These are phyloP conservation scores for Nymphaea thermarum DNA, from an alignment of 164 flowering plant species.

Conservation along the genomic window DNA sequence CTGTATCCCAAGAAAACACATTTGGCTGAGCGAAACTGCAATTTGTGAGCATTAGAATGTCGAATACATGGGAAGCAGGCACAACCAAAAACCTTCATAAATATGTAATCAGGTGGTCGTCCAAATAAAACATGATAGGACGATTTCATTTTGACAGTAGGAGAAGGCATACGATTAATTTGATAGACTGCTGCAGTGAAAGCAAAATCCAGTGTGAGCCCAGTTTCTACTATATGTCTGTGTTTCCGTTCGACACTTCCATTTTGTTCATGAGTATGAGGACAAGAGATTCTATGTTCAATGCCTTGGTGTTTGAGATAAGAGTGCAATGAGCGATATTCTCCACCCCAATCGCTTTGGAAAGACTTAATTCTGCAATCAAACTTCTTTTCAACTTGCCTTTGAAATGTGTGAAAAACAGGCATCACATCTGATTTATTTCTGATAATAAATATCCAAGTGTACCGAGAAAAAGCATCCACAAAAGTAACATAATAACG, in stretches of 20 bases:
- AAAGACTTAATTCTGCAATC: background rate
- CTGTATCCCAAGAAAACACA: background rate
- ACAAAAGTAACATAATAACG: background rate
- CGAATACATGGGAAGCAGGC: background rate
- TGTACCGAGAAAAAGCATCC: background rate
- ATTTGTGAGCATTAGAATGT: background rate
- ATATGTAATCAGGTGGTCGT: background rate
- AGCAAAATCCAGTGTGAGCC: background rate
- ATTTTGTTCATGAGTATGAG: background rate
- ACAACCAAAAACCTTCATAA: background rate
- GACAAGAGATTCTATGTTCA: background rate
- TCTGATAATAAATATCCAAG: background rate
- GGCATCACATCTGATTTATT: background rate
- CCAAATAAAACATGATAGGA: background rate
- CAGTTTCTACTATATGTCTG: background rate
- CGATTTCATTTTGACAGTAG: background rate
- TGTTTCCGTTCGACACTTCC: background rate
- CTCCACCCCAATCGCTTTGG: background rate
- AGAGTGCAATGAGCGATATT: background rate
- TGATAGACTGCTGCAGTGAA: background rate
- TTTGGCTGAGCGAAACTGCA: background rate
- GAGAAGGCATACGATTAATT: background rate
- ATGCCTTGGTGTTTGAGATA: background rate
- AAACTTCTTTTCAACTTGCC: background rate
- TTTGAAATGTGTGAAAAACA: background rate